These are phyloP conservation scores for Dactylellina leptospora DNA, from an alignment of 2,329 filamentous ascomycete genomes.

Conservation along the genomic window DNA sequence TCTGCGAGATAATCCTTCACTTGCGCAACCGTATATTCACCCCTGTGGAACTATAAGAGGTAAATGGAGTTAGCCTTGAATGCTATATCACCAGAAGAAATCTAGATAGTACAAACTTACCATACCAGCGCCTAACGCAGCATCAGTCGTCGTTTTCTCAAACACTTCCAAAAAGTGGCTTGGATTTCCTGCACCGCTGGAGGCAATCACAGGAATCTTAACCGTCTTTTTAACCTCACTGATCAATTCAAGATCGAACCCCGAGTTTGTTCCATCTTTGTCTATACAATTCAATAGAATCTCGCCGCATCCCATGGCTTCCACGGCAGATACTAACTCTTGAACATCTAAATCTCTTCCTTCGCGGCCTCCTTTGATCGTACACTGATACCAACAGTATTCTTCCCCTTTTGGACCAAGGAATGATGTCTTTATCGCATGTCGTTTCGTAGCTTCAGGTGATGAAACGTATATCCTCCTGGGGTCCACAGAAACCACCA, in stretches of 20 bases:
- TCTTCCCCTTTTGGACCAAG: slow-evolving; percentile 79
- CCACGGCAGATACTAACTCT: slow-evolving; percentile 85
- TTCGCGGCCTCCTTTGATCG: slow-evolving; percentile 92
- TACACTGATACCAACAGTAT: slow-evolving; percentile 97
- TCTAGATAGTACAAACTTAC: slow-evolving; percentile 61
- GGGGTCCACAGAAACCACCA: slow-evolving; percentile 94
- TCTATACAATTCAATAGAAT: slow-evolving; percentile 98
- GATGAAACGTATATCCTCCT: slow-evolving; percentile 83
- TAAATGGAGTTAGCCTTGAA: background rate
- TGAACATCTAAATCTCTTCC: slow-evolving; percentile 92
- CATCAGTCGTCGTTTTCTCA: slow-evolving; percentile 82
- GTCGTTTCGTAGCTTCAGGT: slow-evolving; percentile 74
- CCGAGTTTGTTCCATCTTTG: slow-evolving; percentile 90
- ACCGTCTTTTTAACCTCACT: slow-evolving; percentile 84
- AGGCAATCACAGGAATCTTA: slow-evolving; percentile 93
- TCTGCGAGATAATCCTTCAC: slow-evolving; percentile 83
- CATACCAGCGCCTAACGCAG: slow-evolving; percentile 94
- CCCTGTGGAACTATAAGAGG: slow-evolving; percentile 78
- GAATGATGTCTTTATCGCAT: slow-evolving; percentile 75
- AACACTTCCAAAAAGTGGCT: slow-evolving; percentile 93
- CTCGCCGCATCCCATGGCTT: slow-evolving; percentile 95
- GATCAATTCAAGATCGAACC: slow-evolving; percentile 93
- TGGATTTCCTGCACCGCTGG: slow-evolving; percentile 87
- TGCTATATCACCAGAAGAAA: too few species aligned
- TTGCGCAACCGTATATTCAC: slow-evolving; percentile 91